Conservation (phyloP, 352 stramenopile species). For the Phytophthora pistaciae region DNA sequence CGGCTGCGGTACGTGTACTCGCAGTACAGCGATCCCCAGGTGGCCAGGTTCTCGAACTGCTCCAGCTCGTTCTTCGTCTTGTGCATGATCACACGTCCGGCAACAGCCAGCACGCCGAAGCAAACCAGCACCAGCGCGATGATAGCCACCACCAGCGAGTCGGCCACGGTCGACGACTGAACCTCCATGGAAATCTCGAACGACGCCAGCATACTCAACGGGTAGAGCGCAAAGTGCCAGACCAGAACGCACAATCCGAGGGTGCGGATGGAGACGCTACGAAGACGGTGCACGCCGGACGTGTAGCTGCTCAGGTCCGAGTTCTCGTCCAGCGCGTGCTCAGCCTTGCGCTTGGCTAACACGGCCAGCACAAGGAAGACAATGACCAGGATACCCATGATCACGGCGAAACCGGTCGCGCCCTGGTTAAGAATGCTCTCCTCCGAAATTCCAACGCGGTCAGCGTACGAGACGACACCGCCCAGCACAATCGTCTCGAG, state of each 20-base stretch:
- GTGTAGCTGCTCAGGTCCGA: conserved; percentile 46
- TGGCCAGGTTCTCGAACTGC: conserved; percentile 66
- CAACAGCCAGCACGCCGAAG: conserved; percentile 57
- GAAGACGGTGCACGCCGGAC: conserved; percentile 54
- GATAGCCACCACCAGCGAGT: conserved; percentile 50
- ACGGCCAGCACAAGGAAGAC: conserved; percentile 62
- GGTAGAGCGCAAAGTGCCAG: conserved; percentile 71
- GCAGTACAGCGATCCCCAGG: conserved; percentile 70
- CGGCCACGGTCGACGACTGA: conserved; percentile 31
- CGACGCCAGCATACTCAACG: conserved; percentile 65
- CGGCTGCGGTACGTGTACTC: conserved; percentile 68
- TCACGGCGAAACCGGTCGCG: conserved; percentile 51
- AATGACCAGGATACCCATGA: conserved; percentile 53
- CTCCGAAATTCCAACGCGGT: conserved; percentile 64
- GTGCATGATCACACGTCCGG: conserved; percentile 61
- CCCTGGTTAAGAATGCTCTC: conserved; percentile 50
- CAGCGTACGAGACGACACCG: conserved; percentile 64
- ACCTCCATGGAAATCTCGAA: conserved; percentile 83
- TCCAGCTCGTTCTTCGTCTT: conserved; percentile 65
- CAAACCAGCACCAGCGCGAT: conserved; percentile 54
- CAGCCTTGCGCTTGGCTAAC: conserved; percentile 62
- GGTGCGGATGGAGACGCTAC: conserved; percentile 66
- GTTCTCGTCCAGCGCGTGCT: conserved; percentile 50
- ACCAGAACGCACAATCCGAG: conserved; percentile 71
- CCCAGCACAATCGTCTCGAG: conserved; percentile 66